phyloP scores from a whole-genome alignment of 352 stramenopile species.

The Hyaloperonospora brassicae region DNA sequence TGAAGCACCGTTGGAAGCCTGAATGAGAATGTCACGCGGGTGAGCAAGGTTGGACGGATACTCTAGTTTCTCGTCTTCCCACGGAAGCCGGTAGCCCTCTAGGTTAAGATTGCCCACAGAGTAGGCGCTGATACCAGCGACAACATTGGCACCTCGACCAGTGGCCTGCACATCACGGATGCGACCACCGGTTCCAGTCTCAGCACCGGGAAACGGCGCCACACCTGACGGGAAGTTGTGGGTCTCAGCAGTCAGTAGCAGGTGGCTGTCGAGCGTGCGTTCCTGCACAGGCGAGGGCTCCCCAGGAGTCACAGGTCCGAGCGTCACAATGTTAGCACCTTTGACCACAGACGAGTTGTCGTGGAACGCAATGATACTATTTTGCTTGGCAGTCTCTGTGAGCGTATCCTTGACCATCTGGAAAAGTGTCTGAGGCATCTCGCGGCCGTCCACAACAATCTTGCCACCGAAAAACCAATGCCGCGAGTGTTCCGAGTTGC shows the following conservation, averaged over 20 bases:
- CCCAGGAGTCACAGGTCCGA: constrained; percentile 60
- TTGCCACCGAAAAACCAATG: constrained; percentile 99
- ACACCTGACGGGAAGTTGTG: constrained; percentile 99
- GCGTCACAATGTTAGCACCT: constrained; percentile 85
- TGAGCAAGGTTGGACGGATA: constrained; percentile 88
- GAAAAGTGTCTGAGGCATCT: constrained; percentile 96
- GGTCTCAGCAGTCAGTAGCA: constrained; percentile 97
- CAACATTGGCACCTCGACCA: constrained; percentile 91
- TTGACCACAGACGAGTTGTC: constrained; percentile 98
- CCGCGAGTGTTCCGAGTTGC: constrained; percentile 98
- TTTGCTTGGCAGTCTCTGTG: constrained; percentile 83
- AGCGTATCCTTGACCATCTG: constrained; percentile 98
- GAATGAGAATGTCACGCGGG: constrained; percentile 93
- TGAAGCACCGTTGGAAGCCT: constrained; percentile 96
- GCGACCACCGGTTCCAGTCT: constrained; percentile 96
- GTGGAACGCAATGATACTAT: constrained; percentile 98
- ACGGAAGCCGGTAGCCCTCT: constrained; percentile 93
- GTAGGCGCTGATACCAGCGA: constrained; percentile 88
- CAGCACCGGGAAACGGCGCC: constrained; percentile 91
- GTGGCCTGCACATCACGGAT: constrained; percentile 98
- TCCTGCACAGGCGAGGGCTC: constrained; percentile 62
- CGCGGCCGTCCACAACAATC: constrained; percentile 95
- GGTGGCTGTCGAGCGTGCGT: constrained; percentile 84
- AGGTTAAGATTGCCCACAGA: constrained; percentile 94
- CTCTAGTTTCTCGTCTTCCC: constrained; percentile 90